Evolutionary conservation across 148 eudicot genomes (phyloP).

Genomic region (Chenopodium suecicum): DNA sequence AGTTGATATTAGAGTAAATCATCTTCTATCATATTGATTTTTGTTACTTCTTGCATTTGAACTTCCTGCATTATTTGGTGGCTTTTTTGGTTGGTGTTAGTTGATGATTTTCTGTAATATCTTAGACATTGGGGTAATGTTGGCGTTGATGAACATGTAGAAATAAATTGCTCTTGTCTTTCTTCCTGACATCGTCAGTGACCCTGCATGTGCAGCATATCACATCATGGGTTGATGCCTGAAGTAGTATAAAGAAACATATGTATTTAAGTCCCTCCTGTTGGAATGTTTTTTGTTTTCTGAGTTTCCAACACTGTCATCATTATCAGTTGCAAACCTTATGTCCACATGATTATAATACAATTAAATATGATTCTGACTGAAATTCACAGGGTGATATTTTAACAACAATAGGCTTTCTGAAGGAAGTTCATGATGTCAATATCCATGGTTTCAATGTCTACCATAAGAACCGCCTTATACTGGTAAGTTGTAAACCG

Average conservation of each 20-base stretch:
- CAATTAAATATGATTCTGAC: not conserved
- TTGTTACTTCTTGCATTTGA: not conserved
- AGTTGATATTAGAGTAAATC: not conserved
- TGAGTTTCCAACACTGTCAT: not conserved
- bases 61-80: not conserved
- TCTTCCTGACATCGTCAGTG: not conserved
- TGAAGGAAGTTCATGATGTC: constrained; percentile 88
- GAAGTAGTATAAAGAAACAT: not conserved
- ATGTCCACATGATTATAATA: not conserved
- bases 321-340: not conserved
- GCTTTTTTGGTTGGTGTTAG: not conserved
- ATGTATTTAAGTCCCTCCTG: not conserved
- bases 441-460: constrained; percentile 89
- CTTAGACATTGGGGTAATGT: not conserved
- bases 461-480: constrained; percentile 91
- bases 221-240: not conserved
- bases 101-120: not conserved
- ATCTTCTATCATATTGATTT: not conserved
- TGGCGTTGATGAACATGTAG: not conserved
- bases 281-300: not conserved
- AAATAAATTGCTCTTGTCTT: not conserved
- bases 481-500: constrained; percentile 48
- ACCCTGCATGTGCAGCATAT: not conserved
- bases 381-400: constrained; percentile 59
- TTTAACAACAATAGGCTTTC: constrained; percentile 82